These are phyloP conservation scores for Xylaria castorea DNA, from an alignment of 495 filamentous ascomycete species.

Conservation along the genomic window DNA sequence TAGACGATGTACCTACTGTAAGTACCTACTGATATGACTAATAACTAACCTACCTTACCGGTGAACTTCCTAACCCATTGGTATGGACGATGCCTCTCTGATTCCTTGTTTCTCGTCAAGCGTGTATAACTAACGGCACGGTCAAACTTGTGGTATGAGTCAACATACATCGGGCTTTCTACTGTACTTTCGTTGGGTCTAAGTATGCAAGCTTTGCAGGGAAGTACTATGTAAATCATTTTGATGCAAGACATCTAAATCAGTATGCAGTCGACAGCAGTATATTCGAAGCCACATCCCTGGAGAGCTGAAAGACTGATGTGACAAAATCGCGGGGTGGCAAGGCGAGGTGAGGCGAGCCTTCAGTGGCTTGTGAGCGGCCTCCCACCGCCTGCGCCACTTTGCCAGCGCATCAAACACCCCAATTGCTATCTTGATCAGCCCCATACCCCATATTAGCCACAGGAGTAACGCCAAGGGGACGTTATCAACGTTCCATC, in stretches of 20 bases:
- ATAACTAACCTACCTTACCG: background rate
- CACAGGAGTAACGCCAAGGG: slow-evolving; percentile 15
- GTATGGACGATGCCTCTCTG: background rate
- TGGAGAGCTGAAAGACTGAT: slow-evolving; percentile 22
- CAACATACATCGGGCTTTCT: background rate
- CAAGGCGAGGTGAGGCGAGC: slow-evolving; percentile 12
- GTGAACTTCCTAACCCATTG: background rate
- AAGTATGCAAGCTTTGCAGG: background rate
- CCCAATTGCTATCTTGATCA: background rate
- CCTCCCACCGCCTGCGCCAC: slow-evolving; percentile 25
- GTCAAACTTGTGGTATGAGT: background rate
- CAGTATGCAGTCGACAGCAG: background rate
- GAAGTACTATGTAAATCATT: background rate
- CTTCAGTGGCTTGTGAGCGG: slow-evolving; percentile 27
- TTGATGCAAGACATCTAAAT: background rate
- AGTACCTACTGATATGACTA: background rate
- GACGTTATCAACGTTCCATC: slow-evolving; percentile 11
- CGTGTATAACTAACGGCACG: background rate
- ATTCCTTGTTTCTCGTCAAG: background rate
- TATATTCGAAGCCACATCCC: slow-evolving; percentile 10
- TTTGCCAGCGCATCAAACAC: slow-evolving; percentile 21
- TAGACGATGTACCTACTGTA: background rate
- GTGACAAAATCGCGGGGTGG: slow-evolving; percentile 15
- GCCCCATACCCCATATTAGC: slow-evolving; percentile 21
- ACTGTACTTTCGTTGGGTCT: no score